Base-by-base conservation (phyloP, 345 rosid genomes). In the Boechera divaricarpa region DNA sequence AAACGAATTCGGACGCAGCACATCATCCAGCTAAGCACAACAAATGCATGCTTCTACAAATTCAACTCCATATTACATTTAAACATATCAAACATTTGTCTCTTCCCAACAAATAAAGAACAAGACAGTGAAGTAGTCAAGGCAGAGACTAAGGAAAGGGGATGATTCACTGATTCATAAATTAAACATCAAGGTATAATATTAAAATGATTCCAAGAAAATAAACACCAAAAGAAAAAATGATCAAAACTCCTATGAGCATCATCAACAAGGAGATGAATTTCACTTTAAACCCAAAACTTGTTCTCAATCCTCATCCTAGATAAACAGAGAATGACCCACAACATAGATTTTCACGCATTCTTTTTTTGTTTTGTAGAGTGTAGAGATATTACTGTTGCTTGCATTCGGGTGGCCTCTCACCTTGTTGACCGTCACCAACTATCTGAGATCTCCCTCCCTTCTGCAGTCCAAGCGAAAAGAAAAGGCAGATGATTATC, bases 341-440 rank as follows among this genome's bases (percentile, higher is more conserved):
- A 5, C 16, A 48, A 5, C 38, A 47, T 47, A 47, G 61, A 35
- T n/a, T 72, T 45, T 28, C 41, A 36, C 60, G 58, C 38, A 39
- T 36, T 54, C 18, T 8, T 33, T 24, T 49, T 72, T 36, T 36
- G 10, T 28, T 49, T 29, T 9, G 36, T 47, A 44, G 60, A 47
- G 36, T 32, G 36, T 32, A 39, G 45, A 51, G 65, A 55, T 64
- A 1, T 1, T 79, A 87, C 82, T 91, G 97, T 70, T 88, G 97
- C 93, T 91, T 93, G 97, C 97, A 93, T 54, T 88, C 97, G 0
- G 95, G 89, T 73, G 97, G 95, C 77, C 87, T 78, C 83, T 90
- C 97, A 39, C 89, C 92, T 78, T 78, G 86, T 81, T 83, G 85
- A 69, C 77, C 91, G 0, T 60, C 68, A 9, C 80, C 87, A 18